phyloP scores from a whole-genome alignment of 306 rosid species.

The Benincasa hispida region DNA sequence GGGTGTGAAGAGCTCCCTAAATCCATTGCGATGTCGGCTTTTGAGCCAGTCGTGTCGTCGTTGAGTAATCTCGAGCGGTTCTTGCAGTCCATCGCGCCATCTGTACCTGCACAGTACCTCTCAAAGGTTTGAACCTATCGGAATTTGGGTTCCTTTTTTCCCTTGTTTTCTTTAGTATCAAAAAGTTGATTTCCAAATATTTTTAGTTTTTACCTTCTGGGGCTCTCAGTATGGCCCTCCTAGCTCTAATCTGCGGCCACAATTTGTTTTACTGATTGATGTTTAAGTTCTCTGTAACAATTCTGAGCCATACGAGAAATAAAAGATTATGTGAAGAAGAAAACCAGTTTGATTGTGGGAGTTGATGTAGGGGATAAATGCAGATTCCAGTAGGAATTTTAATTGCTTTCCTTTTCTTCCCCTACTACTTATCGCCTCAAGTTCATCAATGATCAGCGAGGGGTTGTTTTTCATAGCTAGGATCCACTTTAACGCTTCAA shows the following conservation, averaged over 20 bases:
- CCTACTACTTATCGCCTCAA: neutral
- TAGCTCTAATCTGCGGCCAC: neutral
- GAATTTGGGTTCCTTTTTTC: neutral
- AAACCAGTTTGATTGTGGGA: neutral
- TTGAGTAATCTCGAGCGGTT: constrained; percentile 62
- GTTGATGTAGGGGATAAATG: neutral
- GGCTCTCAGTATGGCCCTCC: neutral
- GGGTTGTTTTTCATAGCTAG: neutral
- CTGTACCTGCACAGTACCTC: constrained; percentile 44
- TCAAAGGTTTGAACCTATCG: constrained; percentile 40
- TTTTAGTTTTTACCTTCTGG: neutral
- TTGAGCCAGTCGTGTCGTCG: constrained; percentile 14
- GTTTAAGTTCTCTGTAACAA: neutral
- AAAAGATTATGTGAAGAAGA: neutral
- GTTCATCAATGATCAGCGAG: neutral
- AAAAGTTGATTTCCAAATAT: neutral
- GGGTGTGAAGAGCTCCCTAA: constrained; percentile 20
- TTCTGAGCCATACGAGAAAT: neutral
- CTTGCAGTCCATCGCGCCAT: constrained; percentile 56
- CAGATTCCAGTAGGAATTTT: neutral
- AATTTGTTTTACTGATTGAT: neutral
- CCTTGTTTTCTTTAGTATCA: neutral
- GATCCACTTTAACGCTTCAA: neutral
- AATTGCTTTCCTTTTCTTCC: neutral
- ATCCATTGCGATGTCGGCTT: neutral